Evolutionary conservation across 306 rosid species (phyloP).

Genomic region (Echinosophora koreensis): DNA sequence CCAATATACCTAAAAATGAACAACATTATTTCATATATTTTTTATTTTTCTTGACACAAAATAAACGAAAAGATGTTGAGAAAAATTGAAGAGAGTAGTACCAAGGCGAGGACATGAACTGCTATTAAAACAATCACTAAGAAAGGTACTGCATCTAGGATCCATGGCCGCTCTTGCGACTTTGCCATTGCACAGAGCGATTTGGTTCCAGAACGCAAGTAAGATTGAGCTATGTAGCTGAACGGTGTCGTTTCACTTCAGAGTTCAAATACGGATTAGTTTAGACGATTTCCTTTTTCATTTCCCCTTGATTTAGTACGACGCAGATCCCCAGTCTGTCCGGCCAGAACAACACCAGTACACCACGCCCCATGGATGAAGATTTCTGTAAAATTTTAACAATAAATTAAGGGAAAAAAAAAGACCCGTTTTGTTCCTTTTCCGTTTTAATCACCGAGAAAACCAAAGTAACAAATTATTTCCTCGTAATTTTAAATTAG

Average conservation of each 20-base stretch:
- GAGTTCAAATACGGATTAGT: too few species aligned
- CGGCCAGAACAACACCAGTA: too few species aligned
- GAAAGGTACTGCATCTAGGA: conserved; percentile 67
- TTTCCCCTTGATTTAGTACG: too few species aligned
- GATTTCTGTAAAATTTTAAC: too few species aligned
- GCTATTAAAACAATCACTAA: conserved; percentile 72
- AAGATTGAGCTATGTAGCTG: neutral
- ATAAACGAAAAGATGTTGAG: neutral
- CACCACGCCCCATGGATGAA: too few species aligned
- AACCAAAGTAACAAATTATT: too few species aligned
- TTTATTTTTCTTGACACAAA: neutral
- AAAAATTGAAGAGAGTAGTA: neutral
- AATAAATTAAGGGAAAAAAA: too few species aligned
- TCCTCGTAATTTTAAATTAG: too few species aligned
- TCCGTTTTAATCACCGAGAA: too few species aligned
- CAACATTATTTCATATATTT: conserved; percentile 5
- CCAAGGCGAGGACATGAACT: conserved; percentile 90
- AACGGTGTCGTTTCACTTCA: conserved; percentile 40
- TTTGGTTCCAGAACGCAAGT: neutral
- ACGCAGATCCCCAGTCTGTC: too few species aligned
- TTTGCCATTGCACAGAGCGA: conserved; percentile 57
- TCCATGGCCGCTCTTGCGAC: conserved; percentile 69
- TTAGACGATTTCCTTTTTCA: too few species aligned
- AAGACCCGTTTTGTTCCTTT: too few species aligned
- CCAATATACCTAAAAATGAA: conserved; percentile 73